A percentile compares a stretch with the other conserved stretches of the same genome.
Conservation (phyloP, 2,329 filamentous ascomycete species). For the Aureobasidium sp. region DNA sequence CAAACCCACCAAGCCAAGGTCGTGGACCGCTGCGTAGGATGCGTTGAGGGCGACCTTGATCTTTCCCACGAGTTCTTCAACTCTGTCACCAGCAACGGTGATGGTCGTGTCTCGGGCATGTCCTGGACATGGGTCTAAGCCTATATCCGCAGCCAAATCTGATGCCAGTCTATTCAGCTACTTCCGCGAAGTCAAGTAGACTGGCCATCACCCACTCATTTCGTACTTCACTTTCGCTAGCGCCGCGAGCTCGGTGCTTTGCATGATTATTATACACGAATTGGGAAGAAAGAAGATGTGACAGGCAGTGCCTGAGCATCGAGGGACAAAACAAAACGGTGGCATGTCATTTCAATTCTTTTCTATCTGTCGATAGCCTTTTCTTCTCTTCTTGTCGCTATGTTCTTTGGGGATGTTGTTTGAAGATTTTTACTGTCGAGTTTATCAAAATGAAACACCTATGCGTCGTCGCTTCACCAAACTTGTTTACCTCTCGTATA, state of each 20-base stretch:
- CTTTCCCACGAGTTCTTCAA: constrained; percentile 43
- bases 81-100: constrained; percentile 25
- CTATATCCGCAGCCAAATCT: background rate
- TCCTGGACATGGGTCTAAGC: constrained; percentile 36
- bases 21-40: constrained; percentile 71
- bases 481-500: background rate
- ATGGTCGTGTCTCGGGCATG: constrained; percentile 37
- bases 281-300: constrained; percentile 2
- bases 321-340: background rate
- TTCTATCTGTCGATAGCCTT: constrained; percentile 16
- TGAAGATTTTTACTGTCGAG: background rate
- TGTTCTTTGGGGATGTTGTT: constrained; percentile 5
- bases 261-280: constrained; percentile 11
- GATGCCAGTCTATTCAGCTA: background rate
- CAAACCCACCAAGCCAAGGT: constrained; percentile 53
- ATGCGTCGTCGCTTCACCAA: background rate
- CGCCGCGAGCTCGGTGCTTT: constrained; percentile 15
- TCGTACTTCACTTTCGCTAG: constrained; percentile 15
- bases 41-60: constrained; percentile 51
- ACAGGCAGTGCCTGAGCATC: constrained; percentile 15
- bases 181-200: constrained; percentile 15
- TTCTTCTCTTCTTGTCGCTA: constrained; percentile 14
- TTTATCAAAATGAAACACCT: constrained; percentile 1
- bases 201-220: constrained; percentile 11
- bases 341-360: constrained; percentile 4